These are phyloP conservation scores for Meripilus lineatus DNA, from an alignment of 1,284 basidiomycete genomes.

Conservation along the genomic window DNA sequence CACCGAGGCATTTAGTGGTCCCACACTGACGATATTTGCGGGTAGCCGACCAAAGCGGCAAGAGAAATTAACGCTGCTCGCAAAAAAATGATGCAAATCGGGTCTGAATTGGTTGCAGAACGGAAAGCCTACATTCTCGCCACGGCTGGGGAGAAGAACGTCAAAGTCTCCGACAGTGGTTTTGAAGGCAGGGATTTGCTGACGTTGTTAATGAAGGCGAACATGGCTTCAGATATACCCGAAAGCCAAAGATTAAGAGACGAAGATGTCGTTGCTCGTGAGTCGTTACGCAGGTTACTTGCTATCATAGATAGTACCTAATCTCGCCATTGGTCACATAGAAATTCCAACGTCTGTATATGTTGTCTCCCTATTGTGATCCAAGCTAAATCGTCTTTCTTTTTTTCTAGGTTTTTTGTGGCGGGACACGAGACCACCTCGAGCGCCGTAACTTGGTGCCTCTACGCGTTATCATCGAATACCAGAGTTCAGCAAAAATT, in stretches of 20 bases:
- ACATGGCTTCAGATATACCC: constrained; percentile 40
- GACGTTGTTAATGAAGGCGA: constrained; percentile 39
- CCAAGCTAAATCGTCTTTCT: neutral
- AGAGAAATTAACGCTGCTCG: constrained; percentile 20
- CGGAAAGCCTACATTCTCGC: constrained; percentile 31
- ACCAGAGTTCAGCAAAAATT: constrained; percentile 60
- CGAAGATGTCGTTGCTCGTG: constrained; percentile 51
- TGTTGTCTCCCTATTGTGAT: neutral
- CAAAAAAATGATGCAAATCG: constrained; percentile 30
- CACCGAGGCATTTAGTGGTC: neutral
- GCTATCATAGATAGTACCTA: neutral
- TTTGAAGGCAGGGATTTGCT: constrained; percentile 28
- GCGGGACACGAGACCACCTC: constrained; percentile 73
- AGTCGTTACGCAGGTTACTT: constrained; percentile 21
- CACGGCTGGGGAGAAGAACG: constrained; percentile 1
- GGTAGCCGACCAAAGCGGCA: constrained; percentile 26
- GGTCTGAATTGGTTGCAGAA: constrained; percentile 33
- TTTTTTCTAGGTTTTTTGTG: constrained; percentile 37
- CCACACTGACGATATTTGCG: neutral
- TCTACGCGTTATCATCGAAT: constrained; percentile 56
- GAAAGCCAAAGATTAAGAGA: constrained; percentile 44
- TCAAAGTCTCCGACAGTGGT: constrained; percentile 24
- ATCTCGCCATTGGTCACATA: constrained; percentile 15
- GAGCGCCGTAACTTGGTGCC: constrained; percentile 45
- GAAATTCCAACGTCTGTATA: constrained; percentile 43